Evolutionary conservation across 2,329 filamentous ascomycete genomes (phyloP), one percentile per base, ranked within the genome.

Genomic region (Nothophoma quercina): DNA sequence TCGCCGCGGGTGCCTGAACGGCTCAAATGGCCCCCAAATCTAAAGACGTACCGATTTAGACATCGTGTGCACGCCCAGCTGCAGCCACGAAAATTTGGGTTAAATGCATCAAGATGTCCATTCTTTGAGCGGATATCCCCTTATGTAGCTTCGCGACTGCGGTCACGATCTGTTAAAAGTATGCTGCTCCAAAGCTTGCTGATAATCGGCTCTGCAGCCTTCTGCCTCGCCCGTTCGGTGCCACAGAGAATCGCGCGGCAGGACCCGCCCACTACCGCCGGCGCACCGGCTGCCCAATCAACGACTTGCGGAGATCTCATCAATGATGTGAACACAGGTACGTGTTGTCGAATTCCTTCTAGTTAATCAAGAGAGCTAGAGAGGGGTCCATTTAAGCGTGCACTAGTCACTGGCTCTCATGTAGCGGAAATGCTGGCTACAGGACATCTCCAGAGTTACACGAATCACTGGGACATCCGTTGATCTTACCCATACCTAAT

Each of bases 291-390:
- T 29, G 19, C 51, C 8, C 29, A 53, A n/a, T 39, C 51, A 16
- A 60, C 58, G 15, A 42, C 44, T 10, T 62, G 59, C 21, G 59
- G 59, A 13, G 46, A 62, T 10, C 51, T 63, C 9, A 41, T 61
- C 2, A 35, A 41, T 33, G 39, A 22, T 19, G 52, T 51, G 4
- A 48, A 56, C 13, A 51, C 51, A 32, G 43, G 58, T 60, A 30
- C 19, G 54, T 48, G n/a, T n/a, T n/a, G n/a, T n/a, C n/a, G n/a
- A n/a, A n/a, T n/a, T 9, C 16, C 7, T 10, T 34, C 32, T 3
- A 34, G 6, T 34, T 6, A 5, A 5, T 19, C 19, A 3, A 22
- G 6, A 5, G 13, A 1, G 13, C 19, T 23, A 4, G 16, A n/a
- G 16, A 40, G 15, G 9, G 23, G 12, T 19, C 22, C 15, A 39